Base-by-base conservation (phyloP, 495 filamentous ascomycete genomes). In the Podospora bellae-mahoneyi region DNA sequence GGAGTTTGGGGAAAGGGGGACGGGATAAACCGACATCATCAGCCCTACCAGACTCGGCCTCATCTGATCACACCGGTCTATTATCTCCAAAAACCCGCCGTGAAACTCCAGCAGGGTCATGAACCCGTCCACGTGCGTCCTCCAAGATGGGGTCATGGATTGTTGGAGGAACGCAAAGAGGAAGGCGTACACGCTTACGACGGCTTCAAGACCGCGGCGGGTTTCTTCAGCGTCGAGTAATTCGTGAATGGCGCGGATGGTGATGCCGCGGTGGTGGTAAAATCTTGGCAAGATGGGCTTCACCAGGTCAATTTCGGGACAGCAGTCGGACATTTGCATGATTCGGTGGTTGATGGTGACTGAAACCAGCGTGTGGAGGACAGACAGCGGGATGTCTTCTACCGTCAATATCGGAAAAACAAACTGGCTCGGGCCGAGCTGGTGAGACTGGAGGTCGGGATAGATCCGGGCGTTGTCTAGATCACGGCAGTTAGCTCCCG, bases 101-200 rank as follows among this genome's bases (percentile, higher is more conserved):
- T 69, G 70, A 4, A 74, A 64, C 15, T 59, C 55, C 20, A 79
- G 72, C 2, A 80, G 28, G 60, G 68, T 72, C 16, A 76, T 66
- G 34, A 76, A 64, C n/a, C 71, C 75, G 4, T 78, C 75, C n/a
- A 76, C 23, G 60, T 80, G 78, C 30, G 68, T 73, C 32, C 75
- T 74, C 75, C 75, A 80, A 59, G 69, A 64, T 2, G 74, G 74
- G 4, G 71, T 75, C 20, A 67, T 69, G 15, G 75, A 75, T 58
- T 79, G 77, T 53, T 78, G 75, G 3, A 74, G 67, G 75, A 72
- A 68, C 30, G 71, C 64, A 56, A 69, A 69, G 54, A 75, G 57
- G 1, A 78, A 64, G 9, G 71, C 58, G 5, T 73, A 66, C 9
- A 76, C 74, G 26, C 68, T 67, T 3, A 68, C 55, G 4, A 76